Conservation (phyloP, 371 early-diverging fungal species). For the Mortierella sp. region DNA sequence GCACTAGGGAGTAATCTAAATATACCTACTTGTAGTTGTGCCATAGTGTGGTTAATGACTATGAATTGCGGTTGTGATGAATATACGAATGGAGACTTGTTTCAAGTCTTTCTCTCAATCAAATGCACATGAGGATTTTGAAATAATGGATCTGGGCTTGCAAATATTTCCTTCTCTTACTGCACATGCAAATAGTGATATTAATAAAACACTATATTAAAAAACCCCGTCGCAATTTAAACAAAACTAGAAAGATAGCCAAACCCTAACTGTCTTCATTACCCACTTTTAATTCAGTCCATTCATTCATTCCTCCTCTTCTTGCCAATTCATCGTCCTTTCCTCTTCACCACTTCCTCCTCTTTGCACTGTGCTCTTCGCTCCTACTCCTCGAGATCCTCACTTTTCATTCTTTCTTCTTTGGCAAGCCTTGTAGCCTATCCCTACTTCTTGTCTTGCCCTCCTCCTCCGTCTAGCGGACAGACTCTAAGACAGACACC, state of each 20-base stretch:
- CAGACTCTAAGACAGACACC: too few relatives aligned
- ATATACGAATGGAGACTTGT: not conserved
- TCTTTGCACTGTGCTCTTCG: not conserved
- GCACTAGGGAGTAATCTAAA: not conserved
- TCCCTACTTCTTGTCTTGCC: not conserved
- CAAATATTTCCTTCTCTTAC: not conserved
- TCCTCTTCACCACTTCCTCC: not conserved
- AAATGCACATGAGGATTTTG: not conserved
- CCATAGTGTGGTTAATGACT: not conserved
- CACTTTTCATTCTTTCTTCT: not conserved
- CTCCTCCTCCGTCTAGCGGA: not conserved
- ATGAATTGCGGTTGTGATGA: not conserved
- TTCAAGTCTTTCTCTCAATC: not conserved
- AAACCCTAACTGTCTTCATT: not conserved
- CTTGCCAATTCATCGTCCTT: not conserved
- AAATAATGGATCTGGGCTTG: not conserved
- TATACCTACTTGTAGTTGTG: slow-evolving; percentile 4
- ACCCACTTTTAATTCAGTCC: too few relatives aligned
- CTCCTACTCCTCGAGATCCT: not conserved
- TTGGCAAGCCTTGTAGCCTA: not conserved
- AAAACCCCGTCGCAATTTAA: not conserved
- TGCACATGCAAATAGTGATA: not conserved
- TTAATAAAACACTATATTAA: not conserved
- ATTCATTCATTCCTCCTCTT: too few relatives aligned
- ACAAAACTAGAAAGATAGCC: not conserved